Base-by-base conservation (phyloP, 2,329 filamentous ascomycete species). In the Lasiodiplodia sp. region DNA sequence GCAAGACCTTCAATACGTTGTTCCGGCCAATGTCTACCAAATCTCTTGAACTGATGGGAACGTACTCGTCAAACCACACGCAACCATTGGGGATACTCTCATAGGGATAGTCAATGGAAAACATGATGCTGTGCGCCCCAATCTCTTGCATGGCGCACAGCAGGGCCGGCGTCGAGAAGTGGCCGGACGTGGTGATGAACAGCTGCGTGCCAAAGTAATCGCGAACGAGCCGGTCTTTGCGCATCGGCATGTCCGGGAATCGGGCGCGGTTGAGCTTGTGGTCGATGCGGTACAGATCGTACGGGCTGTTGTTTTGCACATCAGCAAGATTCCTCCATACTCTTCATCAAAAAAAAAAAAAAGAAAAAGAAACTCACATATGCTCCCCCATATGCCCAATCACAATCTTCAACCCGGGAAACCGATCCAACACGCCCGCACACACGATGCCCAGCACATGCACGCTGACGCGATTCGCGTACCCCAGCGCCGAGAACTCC, bases 141-240 rank as follows among this genome's bases (percentile, higher is more conserved):
- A 88, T 77, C 71, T 86, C 81, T n/a, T 80, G 78, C 25, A 85
- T 78, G 55, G 82, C 83, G 64, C 81, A 87, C 70, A 86, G 79
- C 55, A 88, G 75, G 1, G 85, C 85, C 0, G 82, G 76, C 0
- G 85, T 87, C 0, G 84, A 87, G 71, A 88, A 88, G 72, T 87
- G 84, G 0, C 86, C 86, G 66, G 80, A 83, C 0, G 86, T 88
- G 3, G 86, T 88, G 71, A 88, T 83, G 83, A 84, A 88, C 67
- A 88, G 78, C 74, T 88, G 88, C 44, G 82, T 71, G 25, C 78
- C 79, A 75, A 88, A 88, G 75, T 88, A 88, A n/a, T 87, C 81
- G n/a, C 80, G 79, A 71, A 81, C 84, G 0, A 85, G 79, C 0
- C 82, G 82, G 77, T 86, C 85, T 81, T 86, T 85, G 58, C 85